A percentile compares a stretch with the other conserved stretches of the same genome.
These are phyloP conservation scores for sunflower (Helianthus annuus) DNA, from an alignment of 129 eudicot species.

Conservation along the genomic window DNA sequence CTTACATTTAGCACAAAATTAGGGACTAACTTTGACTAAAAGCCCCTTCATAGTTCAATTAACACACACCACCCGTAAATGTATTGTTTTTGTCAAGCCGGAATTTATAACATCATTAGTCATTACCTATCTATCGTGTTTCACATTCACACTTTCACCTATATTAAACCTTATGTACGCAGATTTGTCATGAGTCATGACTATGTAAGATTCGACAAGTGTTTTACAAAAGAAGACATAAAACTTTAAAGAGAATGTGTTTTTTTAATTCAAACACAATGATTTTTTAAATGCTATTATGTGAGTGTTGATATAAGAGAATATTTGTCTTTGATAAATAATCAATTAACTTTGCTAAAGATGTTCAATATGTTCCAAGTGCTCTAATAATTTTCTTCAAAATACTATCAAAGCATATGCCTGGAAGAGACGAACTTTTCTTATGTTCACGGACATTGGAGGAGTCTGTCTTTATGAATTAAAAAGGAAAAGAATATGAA, in stretches of 20 bases:
- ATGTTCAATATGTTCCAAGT: constrained; percentile 32
- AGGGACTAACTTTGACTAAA: constrained; percentile 11
- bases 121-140: not conserved
- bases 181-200: too few relatives aligned
- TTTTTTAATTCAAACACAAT: not conserved
- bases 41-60: not conserved
- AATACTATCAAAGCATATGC: constrained; percentile 22
- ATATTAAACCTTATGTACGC: not conserved
- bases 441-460: constrained; percentile 24
- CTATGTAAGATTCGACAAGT: not conserved
- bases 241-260: not conserved
- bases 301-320: constrained; percentile 4
- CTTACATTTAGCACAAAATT: constrained; percentile 25
- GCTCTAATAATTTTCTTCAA: constrained; percentile 16
- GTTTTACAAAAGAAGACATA: not conserved
- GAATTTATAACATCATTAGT: not conserved
- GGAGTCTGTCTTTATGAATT: too few relatives aligned
- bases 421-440: constrained; percentile 18
- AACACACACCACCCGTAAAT: not conserved
- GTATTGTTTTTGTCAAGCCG: not conserved
- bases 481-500: constrained; percentile 25
- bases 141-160: not conserved
- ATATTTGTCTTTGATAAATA: constrained; percentile 18
- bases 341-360: constrained; percentile 15
- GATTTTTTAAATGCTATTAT: not conserved